These are phyloP conservation scores for Botryotinia globosa DNA, from an alignment of 2,329 filamentous ascomycete genomes.

Conservation along the genomic window DNA sequence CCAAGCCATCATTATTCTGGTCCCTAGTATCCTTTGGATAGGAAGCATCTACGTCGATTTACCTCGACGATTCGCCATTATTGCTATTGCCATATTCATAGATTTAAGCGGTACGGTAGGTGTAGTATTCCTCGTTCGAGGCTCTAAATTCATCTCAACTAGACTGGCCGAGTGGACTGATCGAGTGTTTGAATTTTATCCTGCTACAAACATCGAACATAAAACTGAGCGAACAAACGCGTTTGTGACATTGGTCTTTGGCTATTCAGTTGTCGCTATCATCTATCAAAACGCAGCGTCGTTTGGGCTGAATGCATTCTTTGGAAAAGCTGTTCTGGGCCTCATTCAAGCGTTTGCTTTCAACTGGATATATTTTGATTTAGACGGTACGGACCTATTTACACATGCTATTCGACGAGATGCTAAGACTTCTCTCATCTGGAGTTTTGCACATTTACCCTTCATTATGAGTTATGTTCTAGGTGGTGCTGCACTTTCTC, in stretches of 20 bases:
- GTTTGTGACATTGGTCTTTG: constrained; percentile 63
- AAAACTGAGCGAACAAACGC: constrained; percentile 62
- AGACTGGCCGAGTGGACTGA: constrained; percentile 27
- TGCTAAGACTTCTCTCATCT: constrained; percentile 47
- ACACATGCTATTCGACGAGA: constrained; percentile 60
- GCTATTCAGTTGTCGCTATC: constrained; percentile 60
- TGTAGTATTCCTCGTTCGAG: constrained; percentile 44
- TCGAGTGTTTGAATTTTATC: constrained; percentile 55
- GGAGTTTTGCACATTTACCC: constrained; percentile 56
- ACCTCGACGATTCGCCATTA: constrained; percentile 52
- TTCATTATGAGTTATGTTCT: constrained; percentile 64
- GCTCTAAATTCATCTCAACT: constrained; percentile 32
- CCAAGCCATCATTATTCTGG: constrained; percentile 44
- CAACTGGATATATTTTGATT: constrained; percentile 64
- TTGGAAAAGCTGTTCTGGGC: constrained; percentile 60
- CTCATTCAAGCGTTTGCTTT: constrained; percentile 57
- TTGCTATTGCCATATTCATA: constrained; percentile 54
- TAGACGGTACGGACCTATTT: constrained; percentile 54
- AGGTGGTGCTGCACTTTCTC: constrained; percentile 55
- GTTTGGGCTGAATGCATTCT: constrained; percentile 55
- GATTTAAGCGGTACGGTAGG: constrained; percentile 51
- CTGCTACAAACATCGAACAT: constrained; percentile 64
- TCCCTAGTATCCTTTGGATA: constrained; percentile 58
- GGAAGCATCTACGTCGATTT: constrained; percentile 55
- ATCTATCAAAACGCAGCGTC: constrained; percentile 54